Evolutionary conservation across 2,329 filamentous ascomycete species (phyloP), one percentile per base, ranked within the genome.

Genomic region (Apiospora arundinis): DNA sequence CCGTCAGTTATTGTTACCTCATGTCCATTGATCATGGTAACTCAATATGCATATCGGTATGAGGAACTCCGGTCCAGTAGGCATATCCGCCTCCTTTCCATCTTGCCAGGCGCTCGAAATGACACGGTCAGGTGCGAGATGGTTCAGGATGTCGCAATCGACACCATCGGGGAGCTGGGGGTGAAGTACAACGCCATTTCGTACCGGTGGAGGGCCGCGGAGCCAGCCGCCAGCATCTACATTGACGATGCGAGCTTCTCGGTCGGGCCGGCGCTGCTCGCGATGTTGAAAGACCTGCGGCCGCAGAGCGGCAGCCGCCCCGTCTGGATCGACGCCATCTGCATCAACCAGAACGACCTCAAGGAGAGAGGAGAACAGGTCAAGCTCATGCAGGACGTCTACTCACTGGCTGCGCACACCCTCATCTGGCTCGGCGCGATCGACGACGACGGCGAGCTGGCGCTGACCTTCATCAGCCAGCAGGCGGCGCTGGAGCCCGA

Each of bases 261-360:
- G 5, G 46, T 49, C 46, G 46, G 46, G 21, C 46, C 46, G 5
- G 21, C 46, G n/a, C 46, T 49, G 2, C 46, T 49, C 6, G 46
- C 46, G 21, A 49, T 49, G 46, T 9, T 49, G 21, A 23, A 49
- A 11, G 46, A n/a, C 46, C 21, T 49, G 46, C 46, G 46, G 4
- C 46, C 46, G 7, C 1, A 7, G 46, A 7, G 11, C 46, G 46
- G 46, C 46, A n/a, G 46, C 46, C 46, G 46, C 21, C 46, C 46
- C 6, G 46, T 75, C 25, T 76, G 75, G 74, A 70, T 75, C 25
- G 75, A 76, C 67, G 70, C 72, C 8, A 69, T 76, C 28, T 75
- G 73, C 71, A 75, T 76, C 70, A 74, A 75, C 40, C 74, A 76
- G 70, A 70, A 73, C 25, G 72, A 75, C 46, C 11, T 69, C 4